Conservation (phyloP, 2,329 filamentous ascomycete species). For the Stenocarpella maydis region DNA sequence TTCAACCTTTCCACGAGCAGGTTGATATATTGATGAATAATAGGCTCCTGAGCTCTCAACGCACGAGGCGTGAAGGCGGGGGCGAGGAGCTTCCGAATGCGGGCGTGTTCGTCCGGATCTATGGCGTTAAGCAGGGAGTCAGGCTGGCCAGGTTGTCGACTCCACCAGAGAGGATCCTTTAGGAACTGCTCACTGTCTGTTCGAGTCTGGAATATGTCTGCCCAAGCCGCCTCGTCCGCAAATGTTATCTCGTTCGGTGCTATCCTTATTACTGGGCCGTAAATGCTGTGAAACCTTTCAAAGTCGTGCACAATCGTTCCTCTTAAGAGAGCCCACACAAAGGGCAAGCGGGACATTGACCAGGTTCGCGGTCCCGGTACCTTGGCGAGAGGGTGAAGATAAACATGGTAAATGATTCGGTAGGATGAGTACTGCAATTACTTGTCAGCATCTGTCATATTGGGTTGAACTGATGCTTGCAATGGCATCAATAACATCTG, state of each 20-base stretch:
- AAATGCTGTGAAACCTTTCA: conserved; percentile 32
- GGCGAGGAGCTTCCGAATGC: conserved; percentile 39
- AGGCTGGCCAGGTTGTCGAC: conserved; percentile 37
- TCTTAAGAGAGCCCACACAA: conserved; percentile 31
- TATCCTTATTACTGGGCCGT: conserved; percentile 36
- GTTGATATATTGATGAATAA: conserved; percentile 42
- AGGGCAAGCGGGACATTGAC: conserved; percentile 35
- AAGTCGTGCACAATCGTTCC: conserved; percentile 38
- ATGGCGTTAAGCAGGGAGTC: conserved; percentile 42
- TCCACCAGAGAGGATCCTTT: conserved; percentile 44
- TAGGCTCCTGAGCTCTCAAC: conserved; percentile 42
- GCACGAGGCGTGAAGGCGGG: conserved; percentile 41
- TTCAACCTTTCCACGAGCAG: conserved; percentile 39
- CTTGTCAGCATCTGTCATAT: not conserved
- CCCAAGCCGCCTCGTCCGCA: conserved; percentile 15
- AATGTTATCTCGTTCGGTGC: conserved; percentile 36
- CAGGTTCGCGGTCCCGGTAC: conserved; percentile 35
- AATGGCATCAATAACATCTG: no score
- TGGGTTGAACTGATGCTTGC: no score
- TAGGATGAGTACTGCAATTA: conserved; percentile 26
- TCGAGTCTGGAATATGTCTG: conserved; percentile 3
- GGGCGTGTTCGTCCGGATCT: conserved; percentile 38
- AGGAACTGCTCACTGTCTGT: conserved; percentile 36
- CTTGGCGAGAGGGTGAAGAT: conserved; percentile 36
- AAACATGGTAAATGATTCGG: conserved; percentile 34